Evolutionary conservation across 2,329 filamentous ascomycete species (phyloP).

Genomic region (Colletotrichum aenigma): DNA sequence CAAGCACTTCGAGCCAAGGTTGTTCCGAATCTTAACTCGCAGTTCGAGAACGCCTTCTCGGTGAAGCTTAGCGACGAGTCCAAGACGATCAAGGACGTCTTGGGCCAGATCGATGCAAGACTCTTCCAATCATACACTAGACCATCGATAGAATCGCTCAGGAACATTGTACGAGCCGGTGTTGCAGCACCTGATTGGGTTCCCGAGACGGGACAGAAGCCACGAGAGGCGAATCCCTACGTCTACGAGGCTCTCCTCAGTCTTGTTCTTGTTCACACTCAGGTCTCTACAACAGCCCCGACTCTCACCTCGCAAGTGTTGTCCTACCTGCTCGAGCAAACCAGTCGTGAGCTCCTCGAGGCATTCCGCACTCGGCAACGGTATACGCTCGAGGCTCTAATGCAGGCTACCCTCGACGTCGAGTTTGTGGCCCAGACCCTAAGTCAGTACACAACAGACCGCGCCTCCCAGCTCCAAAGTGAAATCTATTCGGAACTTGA

Average conservation of each 20-base stretch:
- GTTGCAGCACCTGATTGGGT: conserved; percentile 76
- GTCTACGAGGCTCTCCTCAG: conserved; percentile 85
- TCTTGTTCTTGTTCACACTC: conserved; percentile 90
- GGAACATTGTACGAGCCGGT: conserved; percentile 73
- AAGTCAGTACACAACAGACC: conserved; percentile 81
- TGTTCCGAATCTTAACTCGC: conserved; percentile 85
- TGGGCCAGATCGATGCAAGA: conserved; percentile 86
- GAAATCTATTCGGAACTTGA: conserved; percentile 94
- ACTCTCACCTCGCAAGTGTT: conserved; percentile 82
- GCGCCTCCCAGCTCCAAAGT: conserved; percentile 80
- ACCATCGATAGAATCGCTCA: conserved; percentile 72
- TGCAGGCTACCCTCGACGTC: conserved; percentile 97
- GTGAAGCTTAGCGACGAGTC: conserved; percentile 94
- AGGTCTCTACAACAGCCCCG: conserved; percentile 80
- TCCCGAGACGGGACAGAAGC: conserved; percentile 59
- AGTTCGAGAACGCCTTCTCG: conserved; percentile 93
- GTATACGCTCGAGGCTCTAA: conserved; percentile 81
- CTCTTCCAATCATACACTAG: conserved; percentile 93
- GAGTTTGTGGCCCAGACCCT: conserved; percentile 97
- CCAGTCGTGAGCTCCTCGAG: conserved; percentile 79
- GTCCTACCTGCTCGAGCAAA: conserved; percentile 83
- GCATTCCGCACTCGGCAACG: conserved; percentile 72
- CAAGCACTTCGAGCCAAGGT: conserved; percentile 80
- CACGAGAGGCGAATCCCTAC: conserved; percentile 82
- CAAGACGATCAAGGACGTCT: conserved; percentile 88